Conservation (phyloP, 345 rosid genomes). For the Dimocarpus longan region DNA sequence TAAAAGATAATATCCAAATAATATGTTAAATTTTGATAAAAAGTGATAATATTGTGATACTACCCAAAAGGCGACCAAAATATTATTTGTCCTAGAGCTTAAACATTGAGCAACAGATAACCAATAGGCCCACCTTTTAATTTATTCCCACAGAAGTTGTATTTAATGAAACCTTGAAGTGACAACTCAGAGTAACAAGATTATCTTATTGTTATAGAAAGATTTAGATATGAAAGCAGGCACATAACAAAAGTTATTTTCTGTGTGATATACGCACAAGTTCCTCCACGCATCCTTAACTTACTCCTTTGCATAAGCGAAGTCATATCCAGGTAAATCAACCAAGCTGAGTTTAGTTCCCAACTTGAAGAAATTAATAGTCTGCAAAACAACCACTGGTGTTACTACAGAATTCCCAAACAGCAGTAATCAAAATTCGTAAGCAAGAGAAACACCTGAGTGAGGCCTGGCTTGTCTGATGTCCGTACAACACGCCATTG, state of each 20-base stretch:
- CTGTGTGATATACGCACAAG: slow-evolving; percentile 63
- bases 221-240: neutral
- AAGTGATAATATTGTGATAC: neutral
- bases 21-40: neutral
- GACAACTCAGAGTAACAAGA: neutral
- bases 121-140: neutral
- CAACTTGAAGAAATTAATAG: slow-evolving; percentile 81
- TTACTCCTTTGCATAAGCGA: slow-evolving; percentile 96
- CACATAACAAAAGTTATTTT: slow-evolving; percentile 2
- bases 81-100: neutral
- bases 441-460: slow-evolving; percentile 66
- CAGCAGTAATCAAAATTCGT: slow-evolving; percentile 10
- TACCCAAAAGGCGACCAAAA: neutral
- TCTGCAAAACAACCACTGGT: slow-evolving; percentile 53
- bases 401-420: slow-evolving; percentile 20
- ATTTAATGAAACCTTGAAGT: neutral
- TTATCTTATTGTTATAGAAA: neutral
- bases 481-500: slow-evolving; percentile 99
- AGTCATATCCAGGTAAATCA: slow-evolving; percentile 98
- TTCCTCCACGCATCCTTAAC: slow-evolving; percentile 97
- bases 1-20: neutral
- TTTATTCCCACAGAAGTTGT: neutral
- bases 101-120: neutral
- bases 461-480: slow-evolving; percentile 97
- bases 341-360: slow-evolving; percentile 79